Conservation (phyloP, 495 filamentous ascomycete genomes). For the Hypoxylon lienhwacheense region DNA sequence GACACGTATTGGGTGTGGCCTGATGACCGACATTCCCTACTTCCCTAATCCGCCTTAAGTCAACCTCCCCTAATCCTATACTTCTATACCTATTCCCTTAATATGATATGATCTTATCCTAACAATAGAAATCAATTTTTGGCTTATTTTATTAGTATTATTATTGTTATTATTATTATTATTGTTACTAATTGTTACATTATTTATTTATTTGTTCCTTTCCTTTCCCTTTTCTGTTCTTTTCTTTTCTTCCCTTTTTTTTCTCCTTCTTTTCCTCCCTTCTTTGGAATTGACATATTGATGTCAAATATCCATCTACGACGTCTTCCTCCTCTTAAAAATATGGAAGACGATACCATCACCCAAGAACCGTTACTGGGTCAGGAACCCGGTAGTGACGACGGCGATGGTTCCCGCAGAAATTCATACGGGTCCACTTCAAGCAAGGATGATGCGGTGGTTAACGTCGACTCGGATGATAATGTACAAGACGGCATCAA, state of each 20-base stretch:
- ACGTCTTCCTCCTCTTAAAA: constrained; percentile 19
- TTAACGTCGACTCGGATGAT: constrained; percentile 33
- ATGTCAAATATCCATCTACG: constrained; percentile 37
- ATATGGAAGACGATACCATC: constrained; percentile 31
- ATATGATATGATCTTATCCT: background rate
- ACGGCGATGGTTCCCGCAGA: constrained; percentile 18
- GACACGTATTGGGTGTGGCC: constrained; percentile 31
- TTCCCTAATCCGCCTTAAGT: too few relatives aligned
- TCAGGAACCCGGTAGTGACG: constrained; percentile 21
- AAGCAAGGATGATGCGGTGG: constrained; percentile 25
- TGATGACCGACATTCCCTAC: constrained; percentile 16
- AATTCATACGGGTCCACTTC: constrained; percentile 32
- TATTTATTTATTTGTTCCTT: too few relatives aligned
- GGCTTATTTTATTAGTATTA: too few relatives aligned
- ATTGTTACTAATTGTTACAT: constrained; percentile 7
- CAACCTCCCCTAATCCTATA: too few relatives aligned
- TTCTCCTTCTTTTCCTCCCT: background rate
- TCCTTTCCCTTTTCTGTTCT: background rate
- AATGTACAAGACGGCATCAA: constrained; percentile 45
- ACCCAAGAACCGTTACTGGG: constrained; percentile 36
- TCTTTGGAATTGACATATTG: constrained; percentile 5
- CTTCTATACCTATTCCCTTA: too few relatives aligned
- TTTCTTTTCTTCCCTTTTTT: background rate
- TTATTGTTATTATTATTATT: too few relatives aligned
- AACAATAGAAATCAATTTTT: constrained; percentile 14